A percentile compares a stretch with the other conserved stretches of the same genome.
phyloP scores from a whole-genome alignment of 805 yeast species.

The Spencermartinsiella europaea region DNA sequence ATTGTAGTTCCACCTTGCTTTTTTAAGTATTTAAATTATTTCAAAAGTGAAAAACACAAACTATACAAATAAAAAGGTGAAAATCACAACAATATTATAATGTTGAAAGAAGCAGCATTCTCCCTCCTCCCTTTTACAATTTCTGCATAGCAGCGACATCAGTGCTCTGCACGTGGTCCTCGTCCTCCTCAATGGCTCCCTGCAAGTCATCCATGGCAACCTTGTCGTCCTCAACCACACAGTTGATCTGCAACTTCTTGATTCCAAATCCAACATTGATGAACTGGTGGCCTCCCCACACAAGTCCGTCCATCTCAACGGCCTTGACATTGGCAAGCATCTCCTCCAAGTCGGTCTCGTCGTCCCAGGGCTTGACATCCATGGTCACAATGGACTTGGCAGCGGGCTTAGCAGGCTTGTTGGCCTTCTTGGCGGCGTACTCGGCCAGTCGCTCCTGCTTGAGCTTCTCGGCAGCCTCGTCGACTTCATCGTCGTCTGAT shows the following conservation, averaged over 20 bases:
- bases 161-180: slow-evolving; percentile 99
- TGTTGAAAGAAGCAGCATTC: too few species aligned
- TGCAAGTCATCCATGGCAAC: slow-evolving; percentile 86
- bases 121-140: too few species aligned
- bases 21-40: too few species aligned
- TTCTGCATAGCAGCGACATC: slow-evolving; percentile 98
- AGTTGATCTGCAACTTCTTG: slow-evolving; percentile 97
- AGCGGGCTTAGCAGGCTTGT: slow-evolving; percentile 96
- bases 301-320: slow-evolving; percentile 85
- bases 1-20: too few species aligned
- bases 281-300: slow-evolving; percentile 97
- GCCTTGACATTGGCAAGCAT: slow-evolving; percentile 81
- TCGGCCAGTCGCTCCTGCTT: slow-evolving; percentile 98
- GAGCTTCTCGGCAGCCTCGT: slow-evolving; percentile 94
- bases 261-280: slow-evolving; percentile 99
- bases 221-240: slow-evolving; percentile 95
- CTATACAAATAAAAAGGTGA: too few species aligned
- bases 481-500: slow-evolving; percentile 90
- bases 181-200: slow-evolving; percentile 76
- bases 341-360: slow-evolving; percentile 93
- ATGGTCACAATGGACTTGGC: slow-evolving; percentile 96
- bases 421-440: slow-evolving; percentile 96
- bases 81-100: too few species aligned
- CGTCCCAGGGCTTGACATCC: slow-evolving; percentile 99
- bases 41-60: too few species aligned